These are phyloP conservation scores for Corylus americana DNA, from an alignment of 306 rosid genomes.

Conservation along the genomic window DNA sequence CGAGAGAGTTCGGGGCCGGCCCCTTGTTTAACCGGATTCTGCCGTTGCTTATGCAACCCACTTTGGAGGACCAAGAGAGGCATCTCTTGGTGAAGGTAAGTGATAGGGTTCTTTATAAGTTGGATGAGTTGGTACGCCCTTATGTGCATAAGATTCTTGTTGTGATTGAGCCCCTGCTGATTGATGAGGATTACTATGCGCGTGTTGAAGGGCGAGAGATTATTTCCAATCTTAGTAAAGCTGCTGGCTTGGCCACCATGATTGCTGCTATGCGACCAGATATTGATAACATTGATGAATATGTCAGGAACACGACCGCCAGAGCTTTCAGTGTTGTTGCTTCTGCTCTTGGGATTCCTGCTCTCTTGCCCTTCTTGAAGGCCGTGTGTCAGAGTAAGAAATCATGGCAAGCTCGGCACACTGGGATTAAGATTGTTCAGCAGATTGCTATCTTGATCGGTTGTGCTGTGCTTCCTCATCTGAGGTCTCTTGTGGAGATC, in stretches of 20 bases:
- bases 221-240: conserved; percentile 94
- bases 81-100: conserved; percentile 80
- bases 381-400: conserved; percentile 98
- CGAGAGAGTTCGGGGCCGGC: conserved; percentile 79
- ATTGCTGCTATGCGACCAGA: conserved; percentile 99
- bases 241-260: conserved; percentile 98
- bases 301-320: conserved; percentile 93
- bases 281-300: conserved; percentile 89
- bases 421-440: conserved; percentile 96
- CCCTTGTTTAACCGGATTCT: conserved; percentile 73
- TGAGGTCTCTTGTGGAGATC: conserved; percentile 88
- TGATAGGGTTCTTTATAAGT: conserved; percentile 87
- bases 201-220: conserved; percentile 97
- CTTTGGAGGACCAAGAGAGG: conserved; percentile 80
- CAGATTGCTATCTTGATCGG: conserved; percentile 98
- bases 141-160: conserved; percentile 96
- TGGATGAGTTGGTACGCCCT: conserved; percentile 94
- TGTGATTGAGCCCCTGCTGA: conserved; percentile 91
- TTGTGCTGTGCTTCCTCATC: conserved; percentile 86
- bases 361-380: conserved; percentile 86
- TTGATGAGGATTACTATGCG: conserved; percentile 96
- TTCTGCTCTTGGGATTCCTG: conserved; percentile 94
- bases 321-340: conserved; percentile 98
- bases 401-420: conserved; percentile 96
- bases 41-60: conserved; percentile 82